Base-by-base conservation (phyloP, 805 yeast genomes). In the Kodamaea restingae region DNA sequence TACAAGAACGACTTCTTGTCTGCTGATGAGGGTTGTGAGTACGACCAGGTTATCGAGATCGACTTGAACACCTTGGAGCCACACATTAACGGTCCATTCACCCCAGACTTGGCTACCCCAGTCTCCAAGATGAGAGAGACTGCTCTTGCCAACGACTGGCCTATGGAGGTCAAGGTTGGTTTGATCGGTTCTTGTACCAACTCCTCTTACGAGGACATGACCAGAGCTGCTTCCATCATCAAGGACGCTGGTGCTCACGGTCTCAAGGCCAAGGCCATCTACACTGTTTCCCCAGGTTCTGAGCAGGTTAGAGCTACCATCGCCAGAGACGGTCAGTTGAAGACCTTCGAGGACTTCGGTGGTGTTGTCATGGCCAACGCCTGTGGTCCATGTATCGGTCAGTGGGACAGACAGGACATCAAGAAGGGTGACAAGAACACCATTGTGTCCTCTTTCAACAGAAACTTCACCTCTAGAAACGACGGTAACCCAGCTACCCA, bases 351-450 rank as follows among this genome's bases (percentile, higher is more conserved):
- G 62, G 79, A 83, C 40, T 83, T 81, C 54, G 98, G 98, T 44
- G 98, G 96, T 51, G 75, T 78, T 43, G 95, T 91, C 32, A 75
- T 91, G 52, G 96, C 98, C 39, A 91, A 91, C 63, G 98, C 98
- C 15, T 91, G 98, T 76, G 98, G 98, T 52, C 98, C 98, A 57
- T 91, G 98, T 73, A 91, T 91, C 60, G 98, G 98, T 43, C 98
- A 91, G 76, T 91, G 98, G 98, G 96, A 90, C 67, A 84, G 98
- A 71, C 84, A 76, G 58, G 90, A 86, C 64, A 80, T 87, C 65
- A 81, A 86, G 75, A 88, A 86, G 76, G 93, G 90, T 63, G 95
- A 86, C 67, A 84, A 87, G 72, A 91, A 91, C 78, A 91, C 97
- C 56, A 91, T 91, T 67, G 91, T 91, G 58, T 86, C 97, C 30